These are phyloP conservation scores for Debaryomyces tyrocola DNA, from an alignment of 805 yeast species.

Conservation along the genomic window DNA sequence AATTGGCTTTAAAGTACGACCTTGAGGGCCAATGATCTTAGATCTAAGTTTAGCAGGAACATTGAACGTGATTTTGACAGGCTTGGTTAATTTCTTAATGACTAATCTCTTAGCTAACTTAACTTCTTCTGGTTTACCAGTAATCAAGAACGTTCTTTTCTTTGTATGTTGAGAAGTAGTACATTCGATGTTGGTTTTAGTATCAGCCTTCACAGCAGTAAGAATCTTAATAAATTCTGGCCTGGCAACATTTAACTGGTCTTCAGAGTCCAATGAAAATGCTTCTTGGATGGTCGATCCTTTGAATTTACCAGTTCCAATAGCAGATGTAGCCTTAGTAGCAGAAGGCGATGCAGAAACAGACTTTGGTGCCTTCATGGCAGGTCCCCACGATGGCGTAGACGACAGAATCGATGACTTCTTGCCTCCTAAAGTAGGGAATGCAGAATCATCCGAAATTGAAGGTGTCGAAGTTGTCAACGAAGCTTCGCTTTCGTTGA, in stretches of 20 bases:
- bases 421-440: conserved; percentile 64
- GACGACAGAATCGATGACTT: conserved; percentile 21
- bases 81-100: conserved; percentile 73
- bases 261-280: conserved; percentile 68
- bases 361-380: conserved; percentile 20
- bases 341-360: conserved; percentile 15
- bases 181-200: conserved; percentile 74
- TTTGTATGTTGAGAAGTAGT: conserved; percentile 74
- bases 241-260: conserved; percentile 62
- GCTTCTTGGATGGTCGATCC: conserved; percentile 73
- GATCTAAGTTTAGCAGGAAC: conserved; percentile 80
- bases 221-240: conserved; percentile 70
- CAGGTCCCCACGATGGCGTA: conserved; percentile 44
- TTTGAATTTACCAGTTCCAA: conserved; percentile 32
- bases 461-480: conserved; percentile 31
- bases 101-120: conserved; percentile 72
- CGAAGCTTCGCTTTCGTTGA: conserved; percentile 5
- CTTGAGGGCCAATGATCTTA: conserved; percentile 83
- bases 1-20: conserved; percentile 78
- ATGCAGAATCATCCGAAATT: conserved; percentile 53
- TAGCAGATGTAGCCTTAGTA: conserved; percentile 17
- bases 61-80: conserved; percentile 56
- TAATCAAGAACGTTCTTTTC: conserved; percentile 78
- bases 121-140: conserved; percentile 70
- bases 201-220: conserved; percentile 56